A percentile compares a stretch with the other conserved stretches of the same genome.
These are phyloP conservation scores for Pezicula radicicola DNA, from an alignment of 2,329 filamentous ascomycete species.

Conservation along the genomic window DNA sequence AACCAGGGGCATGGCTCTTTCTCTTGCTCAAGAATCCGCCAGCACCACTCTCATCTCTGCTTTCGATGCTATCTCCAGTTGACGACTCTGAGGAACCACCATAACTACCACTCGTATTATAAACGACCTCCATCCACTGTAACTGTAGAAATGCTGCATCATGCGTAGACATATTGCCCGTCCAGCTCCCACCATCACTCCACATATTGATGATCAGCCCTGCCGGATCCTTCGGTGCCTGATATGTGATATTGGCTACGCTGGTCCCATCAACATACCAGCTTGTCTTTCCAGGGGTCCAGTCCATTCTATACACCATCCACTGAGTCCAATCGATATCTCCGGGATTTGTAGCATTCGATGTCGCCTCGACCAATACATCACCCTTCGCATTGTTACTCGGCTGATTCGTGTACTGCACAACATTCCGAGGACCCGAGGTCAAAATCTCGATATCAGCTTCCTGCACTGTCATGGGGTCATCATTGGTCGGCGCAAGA, in stretches of 20 bases:
- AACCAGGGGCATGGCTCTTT: slow-evolving; percentile 16
- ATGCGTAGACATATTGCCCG: slow-evolving; percentile 23
- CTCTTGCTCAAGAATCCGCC: slow-evolving; percentile 15
- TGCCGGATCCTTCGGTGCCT: slow-evolving; percentile 20
- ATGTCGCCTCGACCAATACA: slow-evolving; percentile 14
- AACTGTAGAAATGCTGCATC: slow-evolving; percentile 26
- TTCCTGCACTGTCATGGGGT: slow-evolving; percentile 20
- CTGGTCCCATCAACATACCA: slow-evolving; percentile 27
- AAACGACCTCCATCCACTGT: slow-evolving; percentile 29
- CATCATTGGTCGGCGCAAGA: slow-evolving; percentile 1
- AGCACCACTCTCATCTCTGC: slow-evolving; percentile 8
- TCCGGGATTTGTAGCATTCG: slow-evolving; percentile 17
- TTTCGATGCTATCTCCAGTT: slow-evolving; percentile 3
- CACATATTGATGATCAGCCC: slow-evolving; percentile 28
- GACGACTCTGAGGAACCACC: neutral
- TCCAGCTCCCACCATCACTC: slow-evolving; percentile 27
- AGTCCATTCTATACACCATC: slow-evolving; percentile 28
- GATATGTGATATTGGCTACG: slow-evolving; percentile 23
- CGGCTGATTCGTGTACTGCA: slow-evolving; percentile 30
- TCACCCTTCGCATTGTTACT: slow-evolving; percentile 17
- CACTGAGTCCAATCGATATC: slow-evolving; percentile 22
- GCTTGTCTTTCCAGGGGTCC: slow-evolving; percentile 23
- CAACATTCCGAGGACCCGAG: slow-evolving; percentile 15
- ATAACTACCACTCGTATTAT: slow-evolving; percentile 23
- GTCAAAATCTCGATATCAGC: slow-evolving; percentile 30